Conservation (phyloP, 2,329 filamentous ascomycete genomes). For the Tolypocladium amazonense region DNA sequence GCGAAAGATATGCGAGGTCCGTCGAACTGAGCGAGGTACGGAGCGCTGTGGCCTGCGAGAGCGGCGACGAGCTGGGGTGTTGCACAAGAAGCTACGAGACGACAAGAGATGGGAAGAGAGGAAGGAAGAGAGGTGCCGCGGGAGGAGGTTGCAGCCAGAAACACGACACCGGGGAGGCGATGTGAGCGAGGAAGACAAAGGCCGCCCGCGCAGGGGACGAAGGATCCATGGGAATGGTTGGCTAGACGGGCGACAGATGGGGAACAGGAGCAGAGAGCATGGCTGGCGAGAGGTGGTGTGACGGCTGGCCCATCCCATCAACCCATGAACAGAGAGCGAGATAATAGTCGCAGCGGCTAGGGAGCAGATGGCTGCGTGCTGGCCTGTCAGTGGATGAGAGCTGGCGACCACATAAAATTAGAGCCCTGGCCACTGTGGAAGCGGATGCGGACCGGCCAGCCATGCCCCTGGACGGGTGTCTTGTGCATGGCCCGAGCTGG, state of each 20-base stretch:
- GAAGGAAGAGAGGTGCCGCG: background rate
- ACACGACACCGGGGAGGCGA: background rate
- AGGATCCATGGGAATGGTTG: background rate
- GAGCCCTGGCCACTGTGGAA: slow-evolving; percentile 17
- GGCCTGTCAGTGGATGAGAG: slow-evolving; percentile 31
- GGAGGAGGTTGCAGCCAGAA: background rate
- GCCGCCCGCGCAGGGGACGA: background rate
- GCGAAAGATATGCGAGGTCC: background rate
- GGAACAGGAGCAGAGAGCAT: background rate
- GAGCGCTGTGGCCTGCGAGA: background rate
- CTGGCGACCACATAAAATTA: slow-evolving; percentile 33
- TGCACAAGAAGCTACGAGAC: background rate
- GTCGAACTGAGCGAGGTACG: background rate
- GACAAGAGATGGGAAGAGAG: background rate
- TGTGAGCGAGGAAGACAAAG: background rate
- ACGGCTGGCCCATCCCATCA: slow-evolving; percentile 14
- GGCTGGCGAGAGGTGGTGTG: slow-evolving; percentile 17
- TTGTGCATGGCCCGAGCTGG: slow-evolving; percentile 1
- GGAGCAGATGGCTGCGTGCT: slow-evolving; percentile 17
- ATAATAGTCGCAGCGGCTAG: slow-evolving; percentile 33
- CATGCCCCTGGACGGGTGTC: background rate
- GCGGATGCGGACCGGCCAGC: slow-evolving; percentile 10
- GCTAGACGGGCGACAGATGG: background rate
- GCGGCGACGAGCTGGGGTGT: background rate
- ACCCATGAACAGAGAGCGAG: slow-evolving; percentile 6